Base-by-base conservation (phyloP, 495 filamentous ascomycete species). In the Neurospora sp. region DNA sequence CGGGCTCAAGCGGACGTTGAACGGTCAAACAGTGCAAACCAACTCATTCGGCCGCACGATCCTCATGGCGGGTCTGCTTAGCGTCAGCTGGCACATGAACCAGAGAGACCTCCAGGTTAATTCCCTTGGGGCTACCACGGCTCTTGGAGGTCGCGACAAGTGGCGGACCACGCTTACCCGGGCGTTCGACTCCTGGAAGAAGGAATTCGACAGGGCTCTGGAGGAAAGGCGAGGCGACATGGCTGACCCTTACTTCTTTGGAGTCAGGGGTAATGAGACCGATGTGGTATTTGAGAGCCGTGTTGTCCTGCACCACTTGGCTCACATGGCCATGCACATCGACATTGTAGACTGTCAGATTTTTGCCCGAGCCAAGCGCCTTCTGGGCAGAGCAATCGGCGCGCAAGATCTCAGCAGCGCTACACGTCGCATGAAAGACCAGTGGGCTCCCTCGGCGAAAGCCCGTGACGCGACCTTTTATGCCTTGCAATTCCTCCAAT, bases 291-390 rank as follows among this genome's bases (percentile, higher is more conserved):
- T 95, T 75, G 93, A 98, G 78, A 92, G 90, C 75, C 89, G 94
- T 66, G 95, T 91, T 31, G 95, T 97, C 20, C 85, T 98, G 66
- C 95, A 99, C 78, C 93, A 95, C 74, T 85, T 99, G 10, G 96
- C 96, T 4, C 96, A 99, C 80, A 98, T 99, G 94, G 94, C 93
- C 4, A 97, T 97, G 87, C 95, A 98, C 79, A 95, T 98, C 10
- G 96, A 98, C 79, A 93, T 98, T 66, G 93, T 95, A n/a, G 95
- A 98, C 80, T 95, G 94, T 78, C 96, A 98, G 81, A 96, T 98
- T 74, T 98, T 96, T 79, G 96, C 94, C 10, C 91, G 94, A 3
- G 93, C 95, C 0, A 90, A 90, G 72, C 86, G 95, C 27, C 85
- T 98, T 11, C 88, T 99, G 41, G 95, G 96, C 11, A 90, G 95